Conservation (phyloP, 2,329 filamentous ascomycete species). For the Colletotrichum trifolii region DNA sequence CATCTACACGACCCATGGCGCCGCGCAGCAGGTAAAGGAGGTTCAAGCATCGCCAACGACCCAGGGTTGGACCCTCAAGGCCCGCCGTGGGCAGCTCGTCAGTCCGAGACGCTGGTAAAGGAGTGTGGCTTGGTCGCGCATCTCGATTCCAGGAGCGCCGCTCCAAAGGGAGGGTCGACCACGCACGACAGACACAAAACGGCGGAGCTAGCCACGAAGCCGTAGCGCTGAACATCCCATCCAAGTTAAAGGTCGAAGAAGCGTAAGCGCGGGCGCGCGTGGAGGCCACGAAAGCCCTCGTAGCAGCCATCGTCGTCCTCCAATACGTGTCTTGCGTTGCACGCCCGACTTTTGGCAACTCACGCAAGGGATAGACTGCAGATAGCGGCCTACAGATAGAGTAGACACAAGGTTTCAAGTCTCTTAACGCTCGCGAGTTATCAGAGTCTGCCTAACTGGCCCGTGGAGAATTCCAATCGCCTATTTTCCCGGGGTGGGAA, state of each 20-base stretch:
- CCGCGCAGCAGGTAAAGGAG: not conserved
- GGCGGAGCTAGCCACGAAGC: conserved; percentile 11
- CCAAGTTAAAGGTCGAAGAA: too few relatives aligned
- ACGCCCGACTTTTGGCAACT: too few relatives aligned
- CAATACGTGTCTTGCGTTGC: too few relatives aligned
- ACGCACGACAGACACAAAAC: conserved; percentile 2
- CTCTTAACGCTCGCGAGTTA: not conserved
- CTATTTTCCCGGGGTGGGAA: conserved; percentile 2
- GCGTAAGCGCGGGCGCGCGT: too few relatives aligned
- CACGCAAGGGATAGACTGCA: not conserved
- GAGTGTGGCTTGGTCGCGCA: conserved; percentile 25
- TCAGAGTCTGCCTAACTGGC: too few relatives aligned
- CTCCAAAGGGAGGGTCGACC: not conserved
- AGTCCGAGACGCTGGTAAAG: conserved; percentile 34
- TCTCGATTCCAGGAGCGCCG: conserved; percentile 27
- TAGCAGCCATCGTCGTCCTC: too few relatives aligned
- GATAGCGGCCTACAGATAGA: not conserved
- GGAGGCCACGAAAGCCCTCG: too few relatives aligned
- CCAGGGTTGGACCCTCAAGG: not conserved
- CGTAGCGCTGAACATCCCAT: conserved; percentile 11
- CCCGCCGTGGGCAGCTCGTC: conserved; percentile 16
- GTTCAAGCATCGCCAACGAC: conserved; percentile 5
- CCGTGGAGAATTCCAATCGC: too few relatives aligned
- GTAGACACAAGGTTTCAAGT: not conserved
- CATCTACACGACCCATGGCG: not conserved